These are phyloP conservation scores for Verticillium alfalfae DNA, from an alignment of 2,329 filamentous ascomycete species.

Conservation along the genomic window DNA sequence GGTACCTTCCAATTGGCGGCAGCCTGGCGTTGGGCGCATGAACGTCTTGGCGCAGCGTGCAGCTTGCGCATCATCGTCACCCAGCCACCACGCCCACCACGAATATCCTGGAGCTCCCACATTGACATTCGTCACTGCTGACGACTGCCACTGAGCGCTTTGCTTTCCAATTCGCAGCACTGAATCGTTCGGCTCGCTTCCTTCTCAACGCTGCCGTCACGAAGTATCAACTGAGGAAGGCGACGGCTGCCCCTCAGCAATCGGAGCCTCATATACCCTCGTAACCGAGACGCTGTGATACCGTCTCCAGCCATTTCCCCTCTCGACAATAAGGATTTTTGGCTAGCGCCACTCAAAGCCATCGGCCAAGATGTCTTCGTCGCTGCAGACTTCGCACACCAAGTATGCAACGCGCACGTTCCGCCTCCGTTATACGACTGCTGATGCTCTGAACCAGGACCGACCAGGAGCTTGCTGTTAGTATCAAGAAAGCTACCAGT, in stretches of 20 bases:
- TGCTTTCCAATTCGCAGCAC: background rate
- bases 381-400: slow-evolving; percentile 11
- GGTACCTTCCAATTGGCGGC: background rate
- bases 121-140: slow-evolving; percentile 9
- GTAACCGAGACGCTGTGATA: background rate
- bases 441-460: slow-evolving; percentile 38
- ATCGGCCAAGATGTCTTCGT: slow-evolving; percentile 9
- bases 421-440: background rate
- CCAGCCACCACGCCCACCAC: slow-evolving; percentile 9
- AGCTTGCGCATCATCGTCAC: slow-evolving; percentile 12
- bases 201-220: background rate
- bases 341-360: background rate
- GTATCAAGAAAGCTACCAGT: slow-evolving; percentile 66
- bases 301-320: background rate
- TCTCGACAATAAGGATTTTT: background rate
- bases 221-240: background rate
- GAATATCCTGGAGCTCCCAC: background rate
- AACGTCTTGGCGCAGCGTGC: slow-evolving; percentile 8
- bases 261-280: background rate
- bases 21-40: background rate
- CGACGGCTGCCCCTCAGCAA: background rate
- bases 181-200: background rate
- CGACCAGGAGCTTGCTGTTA: slow-evolving; percentile 63
- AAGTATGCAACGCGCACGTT: slow-evolving; percentile 6
- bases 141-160: slow-evolving; percentile 6